Conservation (phyloP, 257 asterid species). For the Gentiana macrophylla region DNA sequence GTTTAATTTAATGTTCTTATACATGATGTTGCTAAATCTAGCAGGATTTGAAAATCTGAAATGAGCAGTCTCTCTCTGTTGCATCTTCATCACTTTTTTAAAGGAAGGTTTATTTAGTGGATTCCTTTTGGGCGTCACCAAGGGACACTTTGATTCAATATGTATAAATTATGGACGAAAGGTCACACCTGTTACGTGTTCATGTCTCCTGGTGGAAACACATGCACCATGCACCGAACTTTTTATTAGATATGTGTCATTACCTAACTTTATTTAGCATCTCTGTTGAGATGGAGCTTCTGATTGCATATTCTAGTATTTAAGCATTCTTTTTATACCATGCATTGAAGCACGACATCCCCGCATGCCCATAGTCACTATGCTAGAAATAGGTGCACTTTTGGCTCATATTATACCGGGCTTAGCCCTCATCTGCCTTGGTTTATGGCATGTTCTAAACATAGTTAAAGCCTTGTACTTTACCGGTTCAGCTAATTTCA, state of each 20-base stretch:
- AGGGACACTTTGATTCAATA: not conserved
- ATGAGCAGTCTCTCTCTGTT: too few relatives aligned
- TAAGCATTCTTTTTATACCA: conserved; percentile 20
- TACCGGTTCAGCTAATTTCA: conserved; percentile 42
- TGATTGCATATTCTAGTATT: conserved; percentile 15
- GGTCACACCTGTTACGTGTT: conserved; percentile 1
- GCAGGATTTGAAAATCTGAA: too few relatives aligned
- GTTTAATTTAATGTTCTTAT: too few relatives aligned
- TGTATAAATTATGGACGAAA: conserved; percentile 2
- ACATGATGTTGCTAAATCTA: too few relatives aligned
- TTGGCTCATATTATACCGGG: conserved; percentile 61
- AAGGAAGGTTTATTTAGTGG: too few relatives aligned
- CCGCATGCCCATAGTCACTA: not conserved
- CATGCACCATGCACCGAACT: conserved; percentile 67
- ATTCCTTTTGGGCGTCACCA: not conserved
- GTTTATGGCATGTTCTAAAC: conserved; percentile 62
- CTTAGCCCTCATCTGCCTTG: conserved; percentile 52
- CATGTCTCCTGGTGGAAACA: conserved; percentile 39
- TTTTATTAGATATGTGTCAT: conserved; percentile 13
- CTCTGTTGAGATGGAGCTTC: conserved; percentile 1
- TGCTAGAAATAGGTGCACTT: conserved; percentile 50
- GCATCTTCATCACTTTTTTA: too few relatives aligned
- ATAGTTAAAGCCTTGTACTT: conserved; percentile 28
- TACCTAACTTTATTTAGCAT: conserved; percentile 15
- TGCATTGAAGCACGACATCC: conserved; percentile 8